Evolutionary conservation across 2,329 filamentous ascomycete genomes (phyloP).

Genomic region (Colletotrichum cuscutae): DNA sequence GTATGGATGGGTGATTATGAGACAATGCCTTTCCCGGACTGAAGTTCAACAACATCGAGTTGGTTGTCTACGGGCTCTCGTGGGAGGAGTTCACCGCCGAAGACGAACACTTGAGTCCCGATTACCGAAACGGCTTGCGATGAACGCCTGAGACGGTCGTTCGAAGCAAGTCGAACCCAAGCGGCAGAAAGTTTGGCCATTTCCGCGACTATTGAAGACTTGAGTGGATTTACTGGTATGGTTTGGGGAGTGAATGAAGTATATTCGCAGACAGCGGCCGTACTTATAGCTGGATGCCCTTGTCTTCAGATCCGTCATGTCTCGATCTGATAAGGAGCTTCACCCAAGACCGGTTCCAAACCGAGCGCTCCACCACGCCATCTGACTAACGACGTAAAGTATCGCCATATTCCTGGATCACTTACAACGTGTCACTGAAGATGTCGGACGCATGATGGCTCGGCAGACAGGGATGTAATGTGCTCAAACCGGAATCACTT

Average conservation of each 20-base stretch:
- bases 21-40: not conserved
- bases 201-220: slow-evolving; percentile 17
- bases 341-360: not conserved
- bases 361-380: not conserved
- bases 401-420: not conserved
- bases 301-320: not conserved
- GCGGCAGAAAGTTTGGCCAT: slow-evolving; percentile 19
- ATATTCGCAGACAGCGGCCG: not conserved
- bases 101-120: slow-evolving; percentile 53
- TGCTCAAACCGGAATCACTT: not conserved
- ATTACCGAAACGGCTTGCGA: slow-evolving; percentile 59
- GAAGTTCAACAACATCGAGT: slow-evolving; percentile 52
- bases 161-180: slow-evolving; percentile 42
- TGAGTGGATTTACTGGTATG: no score
- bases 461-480: not conserved
- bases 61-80: slow-evolving; percentile 61
- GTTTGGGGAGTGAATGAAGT: no score
- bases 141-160: slow-evolving; percentile 55
- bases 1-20: not conserved
- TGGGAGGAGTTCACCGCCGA: slow-evolving; percentile 62
- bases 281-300: not conserved
- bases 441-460: not conserved
- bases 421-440: not conserved
- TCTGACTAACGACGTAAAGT: not conserved
- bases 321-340: not conserved